These are phyloP conservation scores for Terfezia boudieri DNA, from an alignment of 495 filamentous ascomycete genomes.

Conservation along the genomic window DNA sequence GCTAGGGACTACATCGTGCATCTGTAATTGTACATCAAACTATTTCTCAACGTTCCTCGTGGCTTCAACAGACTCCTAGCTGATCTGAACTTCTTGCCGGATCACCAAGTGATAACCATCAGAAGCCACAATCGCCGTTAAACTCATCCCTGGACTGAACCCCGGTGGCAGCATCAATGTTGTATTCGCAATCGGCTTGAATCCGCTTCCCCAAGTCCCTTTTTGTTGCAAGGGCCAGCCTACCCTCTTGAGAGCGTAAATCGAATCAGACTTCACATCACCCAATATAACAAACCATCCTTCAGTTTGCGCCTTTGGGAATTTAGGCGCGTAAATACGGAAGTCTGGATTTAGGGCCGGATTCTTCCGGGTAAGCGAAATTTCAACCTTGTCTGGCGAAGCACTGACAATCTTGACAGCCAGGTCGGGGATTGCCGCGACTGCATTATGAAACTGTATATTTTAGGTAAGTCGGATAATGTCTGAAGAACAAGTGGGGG, in stretches of 20 bases:
- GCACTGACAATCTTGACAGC: slow-evolving; percentile 37
- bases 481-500: not conserved
- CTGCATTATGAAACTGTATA: slow-evolving; percentile 31
- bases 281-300: slow-evolving; percentile 72
- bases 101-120: not conserved
- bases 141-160: not conserved
- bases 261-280: slow-evolving; percentile 41
- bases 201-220: not conserved
- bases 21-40: no score
- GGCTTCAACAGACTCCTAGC: no score
- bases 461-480: not conserved
- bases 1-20: no score
- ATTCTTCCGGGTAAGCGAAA: slow-evolving; percentile 47
- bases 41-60: no score
- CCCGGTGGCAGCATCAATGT: not conserved
- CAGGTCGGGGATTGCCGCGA: slow-evolving; percentile 42
- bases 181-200: not conserved
- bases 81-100: no score
- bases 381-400: slow-evolving; percentile 36
- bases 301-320: slow-evolving; percentile 87
- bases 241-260: slow-evolving; percentile 65
- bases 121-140: not conserved
- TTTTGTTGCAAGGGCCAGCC: slow-evolving; percentile 33
- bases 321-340: slow-evolving; percentile 61
- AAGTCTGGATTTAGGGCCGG: slow-evolving; percentile 34